Percentiles rank a stretch among this genome's conserved stretches.
These are phyloP conservation scores for Phytophthora agathidicida DNA, from an alignment of 352 stramenopile species.

Conservation along the genomic window DNA sequence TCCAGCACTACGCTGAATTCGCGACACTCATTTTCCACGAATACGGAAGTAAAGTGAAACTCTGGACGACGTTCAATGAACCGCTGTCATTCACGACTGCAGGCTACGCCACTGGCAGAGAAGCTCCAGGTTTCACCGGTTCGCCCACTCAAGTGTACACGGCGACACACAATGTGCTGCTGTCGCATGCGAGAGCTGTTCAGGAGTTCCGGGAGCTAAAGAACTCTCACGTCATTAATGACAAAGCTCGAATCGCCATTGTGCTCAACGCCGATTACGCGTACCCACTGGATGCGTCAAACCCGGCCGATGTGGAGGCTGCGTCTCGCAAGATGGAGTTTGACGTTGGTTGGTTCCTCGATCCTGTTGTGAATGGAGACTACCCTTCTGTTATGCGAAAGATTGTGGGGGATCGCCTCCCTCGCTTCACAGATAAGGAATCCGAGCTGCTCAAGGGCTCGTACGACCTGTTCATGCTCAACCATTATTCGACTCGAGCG, in stretches of 20 bases:
- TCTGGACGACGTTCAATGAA: conserved; percentile 96
- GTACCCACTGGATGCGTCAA: conserved; percentile 77
- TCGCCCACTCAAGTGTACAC: conserved; percentile 54
- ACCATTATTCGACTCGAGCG: conserved; percentile 91
- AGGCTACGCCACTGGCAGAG: conserved; percentile 71
- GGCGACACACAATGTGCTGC: conserved; percentile 87
- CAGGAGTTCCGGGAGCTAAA: conserved; percentile 78
- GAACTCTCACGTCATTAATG: conserved; percentile 18
- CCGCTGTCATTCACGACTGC: conserved; percentile 85
- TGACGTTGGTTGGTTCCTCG: conserved; percentile 90
- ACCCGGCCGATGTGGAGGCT: conserved; percentile 54
- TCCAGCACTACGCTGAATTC: conserved; percentile 82
- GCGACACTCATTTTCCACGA: conserved; percentile 87
- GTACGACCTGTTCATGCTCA: conserved; percentile 95
- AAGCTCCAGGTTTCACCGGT: conserved; percentile 43
- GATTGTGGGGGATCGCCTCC: conserved; percentile 79
- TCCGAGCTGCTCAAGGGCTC: conserved; percentile 77
- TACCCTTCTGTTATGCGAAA: conserved; percentile 94
- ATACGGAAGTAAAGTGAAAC: conserved; percentile 89
- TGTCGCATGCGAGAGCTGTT: conserved; percentile 90
- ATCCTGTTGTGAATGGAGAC: conserved; percentile 89
- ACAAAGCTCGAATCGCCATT: conserved; percentile 91
- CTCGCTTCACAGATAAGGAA: conserved; percentile 86
- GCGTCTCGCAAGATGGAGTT: conserved; percentile 92
- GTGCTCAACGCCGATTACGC: conserved; percentile 86